These are phyloP conservation scores for Populus tremula DNA, from an alignment of 345 rosid species.

Conservation along the genomic window DNA sequence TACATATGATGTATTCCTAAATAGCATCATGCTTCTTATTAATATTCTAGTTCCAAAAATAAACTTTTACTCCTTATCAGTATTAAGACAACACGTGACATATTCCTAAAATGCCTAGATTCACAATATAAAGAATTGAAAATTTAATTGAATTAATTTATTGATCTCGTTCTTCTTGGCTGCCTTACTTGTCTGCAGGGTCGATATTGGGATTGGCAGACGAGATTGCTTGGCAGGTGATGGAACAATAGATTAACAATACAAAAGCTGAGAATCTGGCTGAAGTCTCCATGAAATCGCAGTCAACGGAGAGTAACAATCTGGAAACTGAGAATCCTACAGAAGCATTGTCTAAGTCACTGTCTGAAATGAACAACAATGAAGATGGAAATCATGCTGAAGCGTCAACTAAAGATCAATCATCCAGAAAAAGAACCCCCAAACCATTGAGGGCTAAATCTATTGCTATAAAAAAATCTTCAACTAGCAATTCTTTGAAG, in stretches of 20 bases:
- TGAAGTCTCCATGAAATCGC: neutral
- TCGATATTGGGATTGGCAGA: neutral
- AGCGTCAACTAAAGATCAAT: conserved; percentile 26
- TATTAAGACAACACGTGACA: neutral
- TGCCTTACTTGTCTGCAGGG: neutral
- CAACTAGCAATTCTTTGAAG: conserved; percentile 27
- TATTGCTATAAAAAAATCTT: conserved; percentile 40
- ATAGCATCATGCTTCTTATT: neutral
- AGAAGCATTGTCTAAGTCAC: conserved; percentile 6
- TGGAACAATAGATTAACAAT: conserved; percentile 37
- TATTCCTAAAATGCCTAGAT: neutral
- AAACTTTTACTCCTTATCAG: neutral
- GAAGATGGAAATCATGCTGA: conserved; percentile 29
- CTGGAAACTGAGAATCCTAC: neutral
- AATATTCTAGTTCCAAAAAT: neutral
- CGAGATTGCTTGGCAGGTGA: conserved; percentile 9
- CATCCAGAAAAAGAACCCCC: conserved; percentile 33
- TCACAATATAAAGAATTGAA: neutral
- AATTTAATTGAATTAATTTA: neutral
- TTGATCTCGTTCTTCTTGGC: neutral
- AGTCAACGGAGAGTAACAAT: neutral
- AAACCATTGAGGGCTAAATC: conserved; percentile 38
- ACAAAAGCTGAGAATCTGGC: conserved; percentile 4
- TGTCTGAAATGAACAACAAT: neutral
- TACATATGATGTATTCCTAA: too few species aligned